Evolutionary conservation across 2,329 filamentous ascomycete genomes (phyloP).

Genomic region (Cordyceps fumosorosea): DNA sequence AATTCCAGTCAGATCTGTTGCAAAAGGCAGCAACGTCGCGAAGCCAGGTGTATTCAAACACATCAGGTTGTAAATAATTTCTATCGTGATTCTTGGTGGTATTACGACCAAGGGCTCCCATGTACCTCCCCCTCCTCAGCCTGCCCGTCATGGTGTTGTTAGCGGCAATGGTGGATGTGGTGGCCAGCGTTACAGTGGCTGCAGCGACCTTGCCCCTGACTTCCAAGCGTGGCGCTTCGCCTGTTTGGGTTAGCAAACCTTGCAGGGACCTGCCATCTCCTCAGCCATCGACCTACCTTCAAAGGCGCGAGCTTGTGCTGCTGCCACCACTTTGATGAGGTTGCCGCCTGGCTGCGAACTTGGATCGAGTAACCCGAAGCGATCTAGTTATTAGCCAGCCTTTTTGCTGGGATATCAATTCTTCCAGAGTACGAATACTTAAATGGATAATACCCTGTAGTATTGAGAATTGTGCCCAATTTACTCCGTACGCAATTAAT

Average conservation of each 20-base stretch:
- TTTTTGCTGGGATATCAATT: not conserved
- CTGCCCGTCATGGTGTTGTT: not conserved
- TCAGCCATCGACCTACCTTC: not conserved
- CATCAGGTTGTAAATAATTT: not conserved
- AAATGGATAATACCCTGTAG: too few relatives aligned
- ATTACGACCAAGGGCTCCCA: not conserved
- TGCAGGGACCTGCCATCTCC: not conserved
- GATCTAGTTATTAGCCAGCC: not conserved
- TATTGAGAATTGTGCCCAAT: not conserved
- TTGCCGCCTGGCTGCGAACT: too few relatives aligned
- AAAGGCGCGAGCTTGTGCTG: too few relatives aligned
- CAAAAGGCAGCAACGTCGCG: not conserved
- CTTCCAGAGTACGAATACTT: not conserved
- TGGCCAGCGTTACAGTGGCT: not conserved
- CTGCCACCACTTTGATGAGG: too few relatives aligned
- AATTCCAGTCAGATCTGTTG: not conserved
- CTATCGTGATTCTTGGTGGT: not conserved
- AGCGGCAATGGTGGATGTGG: not conserved
- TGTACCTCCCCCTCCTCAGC: not conserved
- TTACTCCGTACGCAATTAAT: not conserved
- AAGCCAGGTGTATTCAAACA: not conserved
- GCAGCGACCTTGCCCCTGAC: conserved; percentile 4
- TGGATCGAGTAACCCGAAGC: not conserved
- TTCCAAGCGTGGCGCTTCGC: not conserved
- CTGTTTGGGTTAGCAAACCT: not conserved